A percentile compares a stretch with the other conserved stretches of the same genome.
These are phyloP conservation scores for Fonsecaea pedrosoi DNA, from an alignment of 2,329 filamentous ascomycete genomes.

Conservation along the genomic window DNA sequence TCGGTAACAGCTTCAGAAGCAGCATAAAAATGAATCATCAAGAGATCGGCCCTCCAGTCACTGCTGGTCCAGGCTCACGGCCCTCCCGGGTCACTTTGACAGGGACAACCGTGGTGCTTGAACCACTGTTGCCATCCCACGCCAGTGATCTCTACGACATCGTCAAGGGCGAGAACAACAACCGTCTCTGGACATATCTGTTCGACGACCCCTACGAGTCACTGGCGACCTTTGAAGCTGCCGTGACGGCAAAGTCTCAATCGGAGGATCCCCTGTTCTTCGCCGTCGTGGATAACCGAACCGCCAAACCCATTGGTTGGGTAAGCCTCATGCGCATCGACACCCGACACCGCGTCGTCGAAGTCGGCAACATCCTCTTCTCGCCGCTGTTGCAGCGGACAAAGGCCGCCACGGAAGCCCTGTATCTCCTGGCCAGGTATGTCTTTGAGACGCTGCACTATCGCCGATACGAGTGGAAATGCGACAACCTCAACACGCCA, in stretches of 20 bases:
- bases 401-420: conserved; percentile 62
- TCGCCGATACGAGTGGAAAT: conserved; percentile 69
- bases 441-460: conserved; percentile 63
- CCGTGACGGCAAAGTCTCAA: conserved; percentile 39
- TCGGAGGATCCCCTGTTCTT: conserved; percentile 53
- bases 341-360: conserved; percentile 58
- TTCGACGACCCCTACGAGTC: conserved; percentile 46
- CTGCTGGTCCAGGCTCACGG: conserved; percentile 24
- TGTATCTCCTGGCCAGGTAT: conserved; percentile 62
- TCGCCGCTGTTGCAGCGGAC: conserved; percentile 60
- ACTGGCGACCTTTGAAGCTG: conserved; percentile 43
- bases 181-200: conserved; percentile 54
- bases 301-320: conserved; percentile 52
- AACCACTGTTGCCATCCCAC: conserved; percentile 42
- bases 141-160: conserved; percentile 44
- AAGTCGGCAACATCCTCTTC: conserved; percentile 65
- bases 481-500: conserved; percentile 62
- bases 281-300: conserved; percentile 50
- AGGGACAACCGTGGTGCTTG: conserved; percentile 43
- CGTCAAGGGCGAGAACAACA: conserved; percentile 41
- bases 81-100: conserved; percentile 26
- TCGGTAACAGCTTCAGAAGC: neutral
- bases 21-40: conserved; percentile 24
- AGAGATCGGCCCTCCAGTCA: conserved; percentile 27
- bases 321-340: conserved; percentile 56